Evolutionary conservation across 2,329 filamentous ascomycete species (phyloP), one percentile per base, ranked within the genome.

Genomic region (Trichoderma koningii): DNA sequence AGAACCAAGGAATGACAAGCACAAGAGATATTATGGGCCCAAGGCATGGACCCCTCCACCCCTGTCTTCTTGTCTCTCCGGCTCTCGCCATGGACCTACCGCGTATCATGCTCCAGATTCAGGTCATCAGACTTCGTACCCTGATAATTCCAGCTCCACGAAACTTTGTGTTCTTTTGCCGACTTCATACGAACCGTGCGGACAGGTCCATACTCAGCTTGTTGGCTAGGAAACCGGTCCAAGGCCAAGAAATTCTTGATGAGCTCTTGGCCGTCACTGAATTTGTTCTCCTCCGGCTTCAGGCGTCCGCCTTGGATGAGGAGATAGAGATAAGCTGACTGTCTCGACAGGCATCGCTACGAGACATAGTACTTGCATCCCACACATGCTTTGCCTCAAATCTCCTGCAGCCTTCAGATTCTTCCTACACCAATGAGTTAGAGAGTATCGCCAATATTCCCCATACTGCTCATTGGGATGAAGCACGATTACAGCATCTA

Each of bases 1-100:
- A 34, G 30, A 9, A 34, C 30, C 10, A 38, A 4, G 45, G 42
- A 28, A 3, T 19, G 34, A 12, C 3, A 45, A 28, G 41, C 4
- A 19, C 42, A 21, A 48, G 55, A 9, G 44, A 38, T 19, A 42
- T 19, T n/a, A 56, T 56, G 53, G 53, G 10, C 3, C 17, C 53
- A 38, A 45, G 5, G 53, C 4, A 56, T 6, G 38, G 53, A 15
- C 10, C 10, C 30, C 17, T 12, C 38, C 52, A 38, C 53, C 53
- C 34, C 53, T 56, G 34, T 34, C 53, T 12, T 19, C 38, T 28
- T 26, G 38, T 55, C 51, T 56, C 38, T 28, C 34, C 53, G 41
- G 53, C 53, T 56, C 34, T 44, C 53, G 53, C 42, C 51, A 34
- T 28, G 4, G 9, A 56, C n/a, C 21, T 56, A 17, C 51, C 30